Evolutionary conservation across 2,329 filamentous ascomycete species (phyloP), one percentile per base, ranked within the genome.

Genomic region (Catunica adiposa): DNA sequence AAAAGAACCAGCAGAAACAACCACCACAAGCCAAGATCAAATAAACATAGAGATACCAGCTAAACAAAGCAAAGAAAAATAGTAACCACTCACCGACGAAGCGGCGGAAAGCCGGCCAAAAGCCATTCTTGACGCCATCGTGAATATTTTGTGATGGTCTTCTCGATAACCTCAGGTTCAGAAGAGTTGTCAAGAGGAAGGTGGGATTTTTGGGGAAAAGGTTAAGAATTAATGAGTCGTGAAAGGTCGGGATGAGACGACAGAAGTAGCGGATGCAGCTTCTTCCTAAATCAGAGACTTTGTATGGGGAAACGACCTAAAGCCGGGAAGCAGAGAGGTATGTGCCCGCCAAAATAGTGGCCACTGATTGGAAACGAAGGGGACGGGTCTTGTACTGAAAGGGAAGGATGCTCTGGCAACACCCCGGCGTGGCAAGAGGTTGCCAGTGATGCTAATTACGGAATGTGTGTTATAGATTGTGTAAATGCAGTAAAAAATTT

Each of bases 61-160:
- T n/a, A 42, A 20, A 42, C 34, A 29, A 40, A 40, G 51, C 60
- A 61, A 6, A 25, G n/a, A 40, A 51, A 46, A 26, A 25, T 40
- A 54, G 53, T 47, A 50, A 29, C 17, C 51, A 76, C 78, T 66
- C 66, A 81, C 78, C 63, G 76, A 68, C 70, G 77, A 71, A 67
- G 71, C 71, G 64, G 72, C 66, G 66, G 74, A 71, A 65, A 82
- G 69, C 68, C 76, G 77, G 69, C 78, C 77, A 74, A 80, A 71
- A 66, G 77, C 77, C 73, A 81, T 79, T 70, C 77, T 77, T 67
- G 78, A 79, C 69, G 79, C 77, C 72, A 77, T 81, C 38, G 17
- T 53, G 34, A 38, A 20, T 48, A 31, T 40, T 53, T 51, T n/a
- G 20, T 58, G 20, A 38, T 53, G 40, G 5, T n/a, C 11, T 48